phyloP scores from a whole-genome alignment of 768 basidiomycete species.

The Mycena floridula region DNA sequence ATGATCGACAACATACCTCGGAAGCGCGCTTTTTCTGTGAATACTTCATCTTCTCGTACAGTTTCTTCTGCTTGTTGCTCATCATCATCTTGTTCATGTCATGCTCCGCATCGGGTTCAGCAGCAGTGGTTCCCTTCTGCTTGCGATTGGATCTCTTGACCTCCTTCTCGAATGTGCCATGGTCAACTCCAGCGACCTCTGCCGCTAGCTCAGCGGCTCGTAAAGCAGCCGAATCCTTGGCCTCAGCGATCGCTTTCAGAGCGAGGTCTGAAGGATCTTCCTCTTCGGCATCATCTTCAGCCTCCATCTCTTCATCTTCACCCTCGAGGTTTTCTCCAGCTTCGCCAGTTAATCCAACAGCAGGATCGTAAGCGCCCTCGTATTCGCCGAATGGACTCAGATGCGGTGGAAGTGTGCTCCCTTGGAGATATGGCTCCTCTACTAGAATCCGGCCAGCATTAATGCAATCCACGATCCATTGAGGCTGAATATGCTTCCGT shows the following conservation, averaged over 20 bases:
- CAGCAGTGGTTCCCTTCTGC: slow-evolving; percentile 22
- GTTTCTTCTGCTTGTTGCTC: slow-evolving; percentile 90
- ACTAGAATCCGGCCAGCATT: slow-evolving; percentile 81
- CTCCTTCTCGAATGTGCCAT: slow-evolving; percentile 70
- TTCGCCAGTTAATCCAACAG: slow-evolving; percentile 28
- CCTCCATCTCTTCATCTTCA: slow-evolving; percentile 25
- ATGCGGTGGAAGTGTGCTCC: slow-evolving; percentile 86
- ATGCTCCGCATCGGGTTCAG: slow-evolving; percentile 45
- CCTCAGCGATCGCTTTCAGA: slow-evolving; percentile 25
- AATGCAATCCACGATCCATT: slow-evolving; percentile 96
- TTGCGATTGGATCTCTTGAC: slow-evolving; percentile 54
- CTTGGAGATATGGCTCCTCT: slow-evolving; percentile 83
- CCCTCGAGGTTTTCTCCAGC: slow-evolving; percentile 24
- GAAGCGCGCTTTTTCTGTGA: slow-evolving; percentile 67
- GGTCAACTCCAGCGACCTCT: slow-evolving; percentile 82
- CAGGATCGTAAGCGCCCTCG: slow-evolving; percentile 72
- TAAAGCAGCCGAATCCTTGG: slow-evolving; percentile 59
- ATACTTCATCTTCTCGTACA: slow-evolving; percentile 92
- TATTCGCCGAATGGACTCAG: slow-evolving; percentile 90
- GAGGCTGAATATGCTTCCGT: slow-evolving; percentile 90
- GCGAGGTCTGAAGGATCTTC: slow-evolving; percentile 21
- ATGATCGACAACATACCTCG: slow-evolving; percentile 56
- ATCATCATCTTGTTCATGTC: slow-evolving; percentile 98
- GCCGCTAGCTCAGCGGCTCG: slow-evolving; percentile 90
- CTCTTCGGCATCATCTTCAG: slow-evolving; percentile 21